Evolutionary conservation across 1,139 yeast species (phyloP), one percentile per base, ranked within the genome.

Genomic region (Kodamaea anthophila): DNA sequence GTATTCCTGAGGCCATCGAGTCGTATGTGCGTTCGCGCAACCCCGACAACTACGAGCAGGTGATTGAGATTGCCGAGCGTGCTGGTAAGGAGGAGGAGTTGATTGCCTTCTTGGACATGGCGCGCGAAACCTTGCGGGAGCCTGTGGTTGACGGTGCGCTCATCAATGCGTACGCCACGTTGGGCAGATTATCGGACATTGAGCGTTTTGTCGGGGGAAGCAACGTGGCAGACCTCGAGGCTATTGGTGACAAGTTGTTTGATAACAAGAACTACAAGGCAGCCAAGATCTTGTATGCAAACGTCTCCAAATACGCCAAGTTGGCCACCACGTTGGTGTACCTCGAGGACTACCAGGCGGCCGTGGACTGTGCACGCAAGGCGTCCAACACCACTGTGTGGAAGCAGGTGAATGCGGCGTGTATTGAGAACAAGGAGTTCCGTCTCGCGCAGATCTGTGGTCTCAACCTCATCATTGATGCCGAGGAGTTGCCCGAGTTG

Each of bases 371-470:
- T 60, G 99, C 98, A 12, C 83, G 98, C 68, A 93, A 91, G 64
- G 98, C 98, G 4, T 84, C 95, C 26, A 88, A 88, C 59, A 77
- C 81, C 40, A 74, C 71, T 51, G 98, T 91, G 24, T 91, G 99
- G 99, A 91, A 87, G 60, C 94, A 88, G 60, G 99, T 91, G 32
- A 86, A 87, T 58, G 83, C 80, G 54, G 98, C 97, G 14, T 91
- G 98, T 74, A 80, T 91, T 55, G 96, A 82, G 50, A 85, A 86
- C 63, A 79, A 80, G 58, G 98, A 91, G 58, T 93, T 91, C 71
- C 78, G 96, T 58, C 71, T 91, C 46, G 98, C 98, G 8, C 98
- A 91, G 68, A 88, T 91, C 58, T 91, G 98, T 76, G 99, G 99
- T 58, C 75, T 91, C 70, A 91, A 88, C 58, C 72, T 91, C 64